Evolutionary conservation across 1,139 yeast species (phyloP), one percentile per base, ranked within the genome.

Genomic region (Candida frijolesensis): DNA sequence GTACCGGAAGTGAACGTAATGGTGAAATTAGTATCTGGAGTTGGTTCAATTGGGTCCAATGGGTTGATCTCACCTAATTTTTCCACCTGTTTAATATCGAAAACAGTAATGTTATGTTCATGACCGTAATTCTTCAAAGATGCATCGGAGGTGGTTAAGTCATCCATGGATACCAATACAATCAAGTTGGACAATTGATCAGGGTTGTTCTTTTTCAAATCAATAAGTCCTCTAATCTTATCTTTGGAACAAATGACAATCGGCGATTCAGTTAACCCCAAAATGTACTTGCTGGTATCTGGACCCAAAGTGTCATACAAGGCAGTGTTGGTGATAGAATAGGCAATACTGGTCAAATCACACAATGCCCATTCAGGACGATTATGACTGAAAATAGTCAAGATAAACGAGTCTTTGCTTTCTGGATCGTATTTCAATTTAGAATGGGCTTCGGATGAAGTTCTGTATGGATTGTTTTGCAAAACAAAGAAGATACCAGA

Each of bases 1-100:
- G 92, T 85, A 33, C 92, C 92, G 7, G 91, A 84, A 12, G 96
- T 88, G 67, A 87, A 88, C 42, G 87, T 83, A 54, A 88, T 83
- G 46, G 92, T 85, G 57, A 83, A 81, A 15, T 77, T 55, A 35
- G 85, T 77, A 6, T 82, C 78, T 1, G 84, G 79, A 0, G 61
- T 65, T 14, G 91, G 88, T 7, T 82, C 79, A 37, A 70, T 65
- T 46, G 74, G 74, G 0, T 75, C 71, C 8, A 72, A 61, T 4
- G 80, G 80, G 57, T 74, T 73, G 30, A 76, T 61, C 44, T 67
- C 67, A 25, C 94, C 95, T 35, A 85, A 65, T 30, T 68, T 64
- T 54, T 79, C 80, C 41, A 85, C 80, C 57, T 85, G 85, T 8
- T 58, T 57, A 42, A 55, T 51, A 7, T 56, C 60, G 53, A 72